Base-by-base conservation (phyloP, 192 early-diverging fungal species). In the Mortierella antarctica region DNA sequence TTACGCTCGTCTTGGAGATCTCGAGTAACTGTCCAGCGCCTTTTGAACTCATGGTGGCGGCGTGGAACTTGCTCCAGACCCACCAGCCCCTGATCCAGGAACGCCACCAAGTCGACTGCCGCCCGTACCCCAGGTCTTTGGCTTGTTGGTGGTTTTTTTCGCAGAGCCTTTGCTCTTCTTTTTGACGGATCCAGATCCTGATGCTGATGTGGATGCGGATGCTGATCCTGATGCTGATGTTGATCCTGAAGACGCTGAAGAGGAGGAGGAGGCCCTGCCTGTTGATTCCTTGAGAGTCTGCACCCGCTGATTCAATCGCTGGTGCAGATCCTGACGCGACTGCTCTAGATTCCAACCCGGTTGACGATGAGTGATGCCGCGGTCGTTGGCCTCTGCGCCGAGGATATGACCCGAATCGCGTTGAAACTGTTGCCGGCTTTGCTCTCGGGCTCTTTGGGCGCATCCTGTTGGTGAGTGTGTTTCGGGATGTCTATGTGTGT, bases 381-480 rank as follows among this genome's bases (percentile, higher is more conserved):
- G 76, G 40, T 71, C 68, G 21, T 57, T 57, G 0, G 69, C 51
- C 40, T 80, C 76, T 53, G 64, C 63, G 48, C 69, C 76, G 8
- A 80, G 42, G n/a, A 80, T 72, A 48, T 80, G 76, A 40, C 69
- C 76, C 7, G 76, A 80, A 12, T 80, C 76, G 15, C 70, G 69
- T 67, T 80, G 76, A 20, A 57, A 80, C 57, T 80, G 64, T 44
- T 80, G 76, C 1, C 76, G 76, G 3, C 50, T 62, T 57, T 80
- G 69, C 7, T 80, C 69, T 4, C 70, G 63, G 13, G 65, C 69
- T 20, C 67, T 71, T 60, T 65, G 31, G 5, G 76, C 76, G 42
- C 76, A 80, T 42, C 65, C 66, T 5, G n/a, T 9, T 11, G 70
- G 69, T 0, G 76, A 80, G 54, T 80, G 76, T n/a, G 76, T 80